Percentiles rank a stretch among this genome's conserved stretches.
Conservation (phyloP, 179 eudicot genomes). For the Pouteria campechiana region DNA sequence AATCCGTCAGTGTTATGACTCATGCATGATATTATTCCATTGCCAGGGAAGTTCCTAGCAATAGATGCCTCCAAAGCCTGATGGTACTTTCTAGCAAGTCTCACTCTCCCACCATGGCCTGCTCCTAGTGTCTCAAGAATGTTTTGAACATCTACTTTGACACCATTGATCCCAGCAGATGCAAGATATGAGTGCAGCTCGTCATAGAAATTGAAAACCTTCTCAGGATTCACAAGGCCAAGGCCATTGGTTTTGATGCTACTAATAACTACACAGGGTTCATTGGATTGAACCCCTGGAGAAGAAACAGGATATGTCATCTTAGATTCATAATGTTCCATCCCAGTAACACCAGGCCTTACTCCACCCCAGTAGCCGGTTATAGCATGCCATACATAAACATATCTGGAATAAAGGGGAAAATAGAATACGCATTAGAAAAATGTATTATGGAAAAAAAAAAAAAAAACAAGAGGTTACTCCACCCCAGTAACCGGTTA, state of each 20-base stretch:
- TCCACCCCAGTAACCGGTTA: slow-evolving; percentile 87
- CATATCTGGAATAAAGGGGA: too few species aligned
- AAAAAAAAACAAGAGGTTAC: slow-evolving; percentile 48
- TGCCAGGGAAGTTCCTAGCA: slow-evolving; percentile 55
- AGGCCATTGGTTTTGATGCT: slow-evolving; percentile 53
- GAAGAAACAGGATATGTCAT: slow-evolving; percentile 45
- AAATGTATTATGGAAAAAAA: too few species aligned
- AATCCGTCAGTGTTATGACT: slow-evolving; percentile 75
- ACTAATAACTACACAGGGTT: slow-evolving; percentile 34
- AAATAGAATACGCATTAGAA: too few species aligned
- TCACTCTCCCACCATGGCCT: slow-evolving; percentile 75
- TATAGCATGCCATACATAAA: slow-evolving; percentile 85
- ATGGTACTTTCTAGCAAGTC: slow-evolving; percentile 62
- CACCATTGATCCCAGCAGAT: slow-evolving; percentile 66
- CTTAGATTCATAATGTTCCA: slow-evolving; percentile 57
- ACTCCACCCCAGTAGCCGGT: slow-evolving; percentile 91
- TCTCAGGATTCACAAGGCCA: slow-evolving; percentile 75
- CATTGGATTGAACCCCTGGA: slow-evolving; percentile 53
- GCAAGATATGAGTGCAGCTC: slow-evolving; percentile 80
- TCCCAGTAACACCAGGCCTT: slow-evolving; percentile 39
- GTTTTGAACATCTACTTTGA: slow-evolving; percentile 79
- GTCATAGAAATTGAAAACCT: slow-evolving; percentile 48
- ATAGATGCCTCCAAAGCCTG: slow-evolving; percentile 72
- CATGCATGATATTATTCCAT: slow-evolving; percentile 78
- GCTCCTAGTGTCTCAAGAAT: slow-evolving; percentile 78